A percentile compares a stretch with the other conserved stretches of the same genome.
Conservation (phyloP, 2,329 filamentous ascomycete genomes). For the Paracamarosporium sp. region DNA sequence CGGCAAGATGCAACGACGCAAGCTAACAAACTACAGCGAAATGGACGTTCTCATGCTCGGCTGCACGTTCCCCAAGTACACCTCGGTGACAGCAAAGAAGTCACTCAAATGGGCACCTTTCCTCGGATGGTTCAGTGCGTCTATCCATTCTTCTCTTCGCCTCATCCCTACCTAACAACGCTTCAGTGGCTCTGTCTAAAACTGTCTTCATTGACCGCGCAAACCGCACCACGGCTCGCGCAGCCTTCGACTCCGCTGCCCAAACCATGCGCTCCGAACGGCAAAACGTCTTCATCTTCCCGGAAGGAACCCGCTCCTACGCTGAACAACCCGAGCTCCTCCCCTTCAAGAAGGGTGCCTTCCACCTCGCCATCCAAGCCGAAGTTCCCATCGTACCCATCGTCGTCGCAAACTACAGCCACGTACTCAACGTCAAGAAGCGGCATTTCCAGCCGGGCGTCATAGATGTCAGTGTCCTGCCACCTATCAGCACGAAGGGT, state of each 20-base stretch:
- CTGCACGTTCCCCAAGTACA: constrained; percentile 86
- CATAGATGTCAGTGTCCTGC: constrained; percentile 61
- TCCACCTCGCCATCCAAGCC: constrained; percentile 93
- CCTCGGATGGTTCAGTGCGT: constrained; percentile 86
- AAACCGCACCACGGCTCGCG: constrained; percentile 80
- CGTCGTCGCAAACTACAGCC: constrained; percentile 58
- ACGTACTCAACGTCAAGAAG: constrained; percentile 55
- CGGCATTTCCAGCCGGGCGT: constrained; percentile 50
- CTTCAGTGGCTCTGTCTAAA: constrained; percentile 76
- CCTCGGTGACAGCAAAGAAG: constrained; percentile 91
- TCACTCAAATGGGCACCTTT: constrained; percentile 80
- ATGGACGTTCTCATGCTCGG: constrained; percentile 93
- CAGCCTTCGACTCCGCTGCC: constrained; percentile 85
- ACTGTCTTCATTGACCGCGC: constrained; percentile 95
- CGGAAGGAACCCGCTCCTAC: constrained; percentile 93
- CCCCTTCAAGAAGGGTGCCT: constrained; percentile 99
- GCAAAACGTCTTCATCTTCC: constrained; percentile 82
- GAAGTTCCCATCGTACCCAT: constrained; percentile 91
- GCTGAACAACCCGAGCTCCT: constrained; percentile 79
- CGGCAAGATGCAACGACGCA: neutral
- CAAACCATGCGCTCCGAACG: constrained; percentile 73
- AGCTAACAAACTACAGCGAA: constrained; percentile 59
- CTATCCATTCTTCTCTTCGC: neutral
- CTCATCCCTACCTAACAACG: constrained; percentile 7
- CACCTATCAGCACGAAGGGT: constrained; percentile 45